Base-by-base conservation (phyloP, 768 basidiomycete genomes). In the Naganishia onofrii region DNA sequence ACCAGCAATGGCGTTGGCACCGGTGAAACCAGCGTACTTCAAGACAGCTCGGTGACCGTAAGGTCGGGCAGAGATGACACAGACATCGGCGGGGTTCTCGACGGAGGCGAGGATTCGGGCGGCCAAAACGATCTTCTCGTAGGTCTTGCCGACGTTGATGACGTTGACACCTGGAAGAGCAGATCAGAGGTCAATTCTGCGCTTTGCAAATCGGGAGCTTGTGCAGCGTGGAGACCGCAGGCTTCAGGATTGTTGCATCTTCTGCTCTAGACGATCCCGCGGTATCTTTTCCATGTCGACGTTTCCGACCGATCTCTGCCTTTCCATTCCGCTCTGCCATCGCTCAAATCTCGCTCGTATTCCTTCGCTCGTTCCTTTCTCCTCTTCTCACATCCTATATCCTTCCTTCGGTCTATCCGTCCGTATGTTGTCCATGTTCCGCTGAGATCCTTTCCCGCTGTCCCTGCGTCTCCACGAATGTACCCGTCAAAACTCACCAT, bases 11-110 rank as follows among this genome's bases (percentile, higher is more conserved):
- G 96, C 92, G 82, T 95, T 92, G 56, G 95, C 96, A 74, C 96
- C 96, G 72, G 94, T 97, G 87, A 94, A 93, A 81, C 92, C 88
- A 71, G 93, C 95, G 83, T 87, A 98, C 85, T 99, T 99, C 84
- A 99, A 89, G 83, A 99, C 96, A 67, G 92, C 96, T 82, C 96
- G 93, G 85, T 99, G 96, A 73, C 96, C 96, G 84, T 98, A 99
- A 58, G 93, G 92, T 75, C 96, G 92, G 66, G 96, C 93, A 72
- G 93, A 93, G 84, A 98, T 97, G 79, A 95, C 96, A 83, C 91
- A 92, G 79, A 99, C 88, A 82, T 99, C 95, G 83, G 91, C 90
- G 74, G 95, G 95, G 87, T 97, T 98, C 83, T 97, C 94, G 79
- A 97, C 89, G 67, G 93, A 90, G 76, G 94, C 94, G 77, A 98